Percentiles rank a stretch among this genome's conserved stretches.
phyloP scores from a whole-genome alignment of 768 basidiomycete genomes.

The Phylloporus arenicola region DNA sequence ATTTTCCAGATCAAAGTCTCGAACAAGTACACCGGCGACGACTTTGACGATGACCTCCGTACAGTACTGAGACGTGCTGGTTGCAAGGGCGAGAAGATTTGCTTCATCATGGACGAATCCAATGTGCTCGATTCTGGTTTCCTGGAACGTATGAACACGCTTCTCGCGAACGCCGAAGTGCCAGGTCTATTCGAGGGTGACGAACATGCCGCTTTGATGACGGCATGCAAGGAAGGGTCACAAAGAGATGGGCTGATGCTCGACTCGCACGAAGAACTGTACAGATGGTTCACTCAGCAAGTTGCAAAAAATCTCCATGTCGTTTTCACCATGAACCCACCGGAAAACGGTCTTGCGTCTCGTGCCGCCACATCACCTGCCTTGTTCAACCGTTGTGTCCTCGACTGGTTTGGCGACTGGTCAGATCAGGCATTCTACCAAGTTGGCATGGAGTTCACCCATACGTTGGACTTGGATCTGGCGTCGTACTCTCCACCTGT shows the following conservation, averaged over 20 bases:
- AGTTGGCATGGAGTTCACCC: slow-evolving; percentile 95
- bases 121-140: slow-evolving; percentile 99
- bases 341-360: slow-evolving; percentile 91
- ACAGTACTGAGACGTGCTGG: slow-evolving; percentile 92
- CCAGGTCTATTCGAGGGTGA: slow-evolving; percentile 99
- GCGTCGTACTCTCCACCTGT: slow-evolving; percentile 73
- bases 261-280: slow-evolving; percentile 95
- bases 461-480: slow-evolving; percentile 87
- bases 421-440: slow-evolving; percentile 98
- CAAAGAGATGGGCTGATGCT: slow-evolving; percentile 97
- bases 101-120: slow-evolving; percentile 99
- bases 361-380: slow-evolving; percentile 97
- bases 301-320: slow-evolving; percentile 98
- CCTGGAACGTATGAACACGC: slow-evolving; percentile 99
- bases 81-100: slow-evolving; percentile 98
- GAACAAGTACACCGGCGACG: slow-evolving; percentile 97
- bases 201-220: slow-evolving; percentile 96
- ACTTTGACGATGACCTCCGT: slow-evolving; percentile 96
- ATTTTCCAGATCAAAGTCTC: slow-evolving; percentile 99
- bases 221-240: slow-evolving; percentile 99
- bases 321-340: slow-evolving; percentile 99
- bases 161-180: slow-evolving; percentile 99
- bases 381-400: slow-evolving; percentile 96
- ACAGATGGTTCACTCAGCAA: slow-evolving; percentile 98
- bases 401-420: slow-evolving; percentile 99